These are phyloP conservation scores for Diaporthe velutina DNA, from an alignment of 2,329 filamentous ascomycete species.

Conservation along the genomic window DNA sequence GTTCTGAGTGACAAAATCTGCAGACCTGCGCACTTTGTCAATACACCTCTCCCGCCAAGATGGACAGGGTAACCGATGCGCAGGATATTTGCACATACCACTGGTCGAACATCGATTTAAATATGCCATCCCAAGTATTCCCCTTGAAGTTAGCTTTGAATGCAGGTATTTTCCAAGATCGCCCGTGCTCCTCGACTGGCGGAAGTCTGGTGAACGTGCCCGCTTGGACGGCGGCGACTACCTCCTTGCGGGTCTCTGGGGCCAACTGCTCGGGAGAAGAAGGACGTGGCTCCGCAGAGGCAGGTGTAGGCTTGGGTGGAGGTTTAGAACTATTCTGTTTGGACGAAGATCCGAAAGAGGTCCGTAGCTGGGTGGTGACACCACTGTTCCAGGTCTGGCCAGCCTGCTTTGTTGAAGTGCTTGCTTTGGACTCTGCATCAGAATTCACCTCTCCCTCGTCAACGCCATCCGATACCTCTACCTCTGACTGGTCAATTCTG, in stretches of 20 bases:
- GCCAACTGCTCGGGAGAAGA: constrained; percentile 18
- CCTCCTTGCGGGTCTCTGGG: constrained; percentile 19
- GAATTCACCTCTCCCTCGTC: constrained; percentile 33
- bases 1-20: constrained; percentile 31
- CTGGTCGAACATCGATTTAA: constrained; percentile 29
- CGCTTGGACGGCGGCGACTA: constrained; percentile 25
- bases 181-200: neutral
- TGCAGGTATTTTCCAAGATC: constrained; percentile 24
- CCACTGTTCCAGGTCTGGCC: constrained; percentile 44
- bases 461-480: constrained; percentile 26
- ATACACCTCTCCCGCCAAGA: neutral
- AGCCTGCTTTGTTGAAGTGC: constrained; percentile 32
- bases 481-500: constrained; percentile 8
- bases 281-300: neutral
- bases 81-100: constrained; percentile 7
- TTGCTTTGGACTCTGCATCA: constrained; percentile 19
- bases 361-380: constrained; percentile 41
- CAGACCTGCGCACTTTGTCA: neutral
- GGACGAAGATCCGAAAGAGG: constrained; percentile 36
- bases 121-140: constrained; percentile 35
- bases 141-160: constrained; percentile 36
- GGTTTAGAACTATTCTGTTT: neutral
- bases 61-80: neutral
- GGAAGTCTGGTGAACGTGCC: neutral
- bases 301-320: neutral